Base-by-base conservation (phyloP, 2,329 filamentous ascomycete genomes). In the Fusarium irregulare region DNA sequence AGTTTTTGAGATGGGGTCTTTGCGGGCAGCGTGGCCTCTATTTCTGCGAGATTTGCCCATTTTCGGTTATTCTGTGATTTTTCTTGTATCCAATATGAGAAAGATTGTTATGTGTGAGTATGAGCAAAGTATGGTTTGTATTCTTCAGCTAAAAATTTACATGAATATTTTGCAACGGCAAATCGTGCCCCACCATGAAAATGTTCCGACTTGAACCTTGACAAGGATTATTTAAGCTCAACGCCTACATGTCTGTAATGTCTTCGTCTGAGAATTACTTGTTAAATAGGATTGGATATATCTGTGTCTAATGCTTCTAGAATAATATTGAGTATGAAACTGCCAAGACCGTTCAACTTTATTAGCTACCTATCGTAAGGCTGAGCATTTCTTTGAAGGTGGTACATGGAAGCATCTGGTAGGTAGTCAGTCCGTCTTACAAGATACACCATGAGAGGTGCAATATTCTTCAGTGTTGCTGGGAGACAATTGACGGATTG, bases 11-110 rank as follows among this genome's bases (percentile, higher is more conserved):
- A 89, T 83, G 63, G 88, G 88, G 74, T 89, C 84, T 58, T 83
- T 79, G 56, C 87, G 85, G 49, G 79, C 78, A 37, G 80, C 80
- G 69, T 83, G 84, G 67, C 79, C 83, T 67, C 86, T 82, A 75
- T 84, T 87, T 62, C 85, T 83, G 41, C 88, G 83, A 28, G 87
- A 86, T 78, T 91, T 91, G 45, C 80, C 89, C 88, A 91, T 91
- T 18, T 45, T 53, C n/a, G n/a, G 16, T 45, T 21, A 21, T 45
- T 42, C 37, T 30, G 37, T 27, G 13, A 25, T 42, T 18, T 40
- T 18, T 44, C 6, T 32, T 27, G 42, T 48, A 25, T 21, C 30
- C 14, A 28, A 42, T 41, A 47, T 32, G 37, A 34, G 18, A 41
- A 21, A 40, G 16, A 30, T 54, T 41, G 25, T 45, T 37, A 40